Evolutionary conservation across 2,329 filamentous ascomycete species (phyloP), one percentile per base, ranked within the genome.

Genomic region (Talaromyces funiculosus): DNA sequence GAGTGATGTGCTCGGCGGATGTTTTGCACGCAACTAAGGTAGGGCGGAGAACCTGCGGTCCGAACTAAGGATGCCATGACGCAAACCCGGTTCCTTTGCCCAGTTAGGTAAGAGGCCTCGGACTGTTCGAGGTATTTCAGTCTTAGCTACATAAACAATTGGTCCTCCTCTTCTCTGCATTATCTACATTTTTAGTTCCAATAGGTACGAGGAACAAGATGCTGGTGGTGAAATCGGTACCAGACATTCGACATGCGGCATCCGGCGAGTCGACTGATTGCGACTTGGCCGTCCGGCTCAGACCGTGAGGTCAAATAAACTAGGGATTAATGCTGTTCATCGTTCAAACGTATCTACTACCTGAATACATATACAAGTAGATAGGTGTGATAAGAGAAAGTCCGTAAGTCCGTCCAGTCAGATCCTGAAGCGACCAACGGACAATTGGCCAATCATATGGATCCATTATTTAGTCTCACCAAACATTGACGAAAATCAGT

Each of bases 1-100:
- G 20, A 54, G 33, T 6, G 20, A 9, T 26, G 33, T 24, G 33
- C 4, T 35, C 33, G 20, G 22, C 14, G 51, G 51, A 35, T 53
- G 31, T 38, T 42, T 24, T 22, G 31, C 40, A 33, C 33, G 10
- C 35, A 8, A 56, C 40, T 56, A 43, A 14, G 22, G 18, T 54
- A 54, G 35, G 51, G 51, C 47, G 47, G 47, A 51, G 47, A 33
- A 20, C 29, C 24, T 49, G 45, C 45, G 45, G 45, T 49, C 45
- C 45, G 45, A 33, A 33, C 45, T 31, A 37, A 22, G 14, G 51
- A 38, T 35, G 51, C 51, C 51, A 54, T 54, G 51, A 54, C 51
- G 51, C 51, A 54, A 38, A 40, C 20, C 51, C 37, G 18, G 18
- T 26, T 35, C 37, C 24, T 53, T 35, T 26, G n/a, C 47, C 24